Conservation (phyloP, 106 monocot species). For the Allium sativum region DNA sequence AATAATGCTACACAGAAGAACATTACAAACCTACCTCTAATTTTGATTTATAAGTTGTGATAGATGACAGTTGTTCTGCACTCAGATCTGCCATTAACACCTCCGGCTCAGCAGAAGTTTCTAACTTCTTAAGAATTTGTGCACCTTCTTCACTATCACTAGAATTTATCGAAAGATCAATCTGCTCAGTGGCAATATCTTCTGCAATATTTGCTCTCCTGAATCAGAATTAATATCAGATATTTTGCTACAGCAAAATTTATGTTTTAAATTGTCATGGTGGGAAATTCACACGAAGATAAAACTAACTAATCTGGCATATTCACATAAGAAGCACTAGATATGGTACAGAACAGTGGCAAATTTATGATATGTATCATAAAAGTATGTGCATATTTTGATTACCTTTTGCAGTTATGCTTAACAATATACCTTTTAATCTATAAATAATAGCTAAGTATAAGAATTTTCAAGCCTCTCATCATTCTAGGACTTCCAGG, state of each 20-base stretch:
- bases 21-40: constrained; percentile 34
- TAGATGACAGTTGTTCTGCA: constrained; percentile 62
- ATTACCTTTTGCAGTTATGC: too few species aligned
- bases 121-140: constrained; percentile 54
- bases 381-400: too few species aligned
- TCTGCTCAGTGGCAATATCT: constrained; percentile 49
- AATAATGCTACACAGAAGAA: neutral
- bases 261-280: too few species aligned
- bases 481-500: too few species aligned
- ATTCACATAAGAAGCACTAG: too few species aligned
- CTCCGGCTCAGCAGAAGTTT: constrained; percentile 80
- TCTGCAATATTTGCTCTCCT: constrained; percentile 62
- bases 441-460: too few species aligned
- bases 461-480: too few species aligned
- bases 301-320: too few species aligned
- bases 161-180: constrained; percentile 17
- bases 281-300: too few species aligned
- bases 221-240: constrained; percentile 12
- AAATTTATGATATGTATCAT: too few species aligned
- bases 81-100: constrained; percentile 84
- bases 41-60: constrained; percentile 63
- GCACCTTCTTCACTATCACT: constrained; percentile 75
- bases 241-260: neutral
- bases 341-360: too few species aligned
- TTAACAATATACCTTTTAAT: too few species aligned